Evolutionary conservation across 352 stramenopile genomes (phyloP), one percentile per base, ranked within the genome.

Genomic region (Plasmopara viticola): DNA sequence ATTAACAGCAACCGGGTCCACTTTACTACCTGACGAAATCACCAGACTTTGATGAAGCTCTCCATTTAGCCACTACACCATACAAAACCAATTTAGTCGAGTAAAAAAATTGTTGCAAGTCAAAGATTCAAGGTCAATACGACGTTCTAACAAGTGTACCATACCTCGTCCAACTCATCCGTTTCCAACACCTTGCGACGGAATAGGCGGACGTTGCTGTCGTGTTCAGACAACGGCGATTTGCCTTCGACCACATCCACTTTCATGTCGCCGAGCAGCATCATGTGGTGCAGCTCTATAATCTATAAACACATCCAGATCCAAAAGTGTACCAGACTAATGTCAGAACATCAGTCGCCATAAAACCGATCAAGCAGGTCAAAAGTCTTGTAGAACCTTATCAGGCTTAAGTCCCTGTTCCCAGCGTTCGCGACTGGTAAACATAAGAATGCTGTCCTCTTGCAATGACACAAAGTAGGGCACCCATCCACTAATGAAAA

Each of bases 401-500:
- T 94, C 78, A 8, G 83, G 83, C 25, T 82, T 84, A 13, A 87
- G 56, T 0, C 80, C 83, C 59, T 94, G 83, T 42, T 94, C 83
- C 83, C 83, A 94, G 41, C 76, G 78, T 48, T 94, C 83, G 6
- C 83, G 80, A 41, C 60, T 90, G 33, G 71, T 73, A 59, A 88
- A 94, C 48, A 94, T 59, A 18, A 94, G 64, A 29, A 91, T 70
- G 51, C 74, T 72, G 35, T 94, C 77, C 30, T 89, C 73, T 67
- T 94, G 83, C 1, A 94, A 60, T 9, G 83, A 94, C 4, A 91
- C 78, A 60, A 94, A 94, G 58, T 88, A 88, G 6, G 78, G 53
- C 5, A 74, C 66, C 83, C 83, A 94, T 49, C 84, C 80, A 42
- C 51, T 69, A 57, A 90, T 89, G 56, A 90, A 91, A 51, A 94